Conservation (phyloP, 768 basidiomycete genomes). For the Rhizopogon roseolus region DNA sequence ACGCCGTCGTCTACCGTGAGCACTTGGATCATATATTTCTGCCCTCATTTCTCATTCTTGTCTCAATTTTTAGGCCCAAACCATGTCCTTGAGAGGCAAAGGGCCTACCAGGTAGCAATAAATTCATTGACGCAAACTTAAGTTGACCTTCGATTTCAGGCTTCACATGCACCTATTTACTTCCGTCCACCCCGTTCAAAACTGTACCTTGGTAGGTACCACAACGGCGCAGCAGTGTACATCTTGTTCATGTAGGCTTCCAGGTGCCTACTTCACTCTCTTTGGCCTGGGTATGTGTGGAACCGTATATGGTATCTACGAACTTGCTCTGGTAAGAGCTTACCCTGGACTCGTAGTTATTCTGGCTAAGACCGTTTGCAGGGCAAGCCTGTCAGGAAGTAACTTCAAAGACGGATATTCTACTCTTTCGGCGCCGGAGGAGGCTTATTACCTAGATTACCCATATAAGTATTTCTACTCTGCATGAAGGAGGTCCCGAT, state of each 20-base stretch:
- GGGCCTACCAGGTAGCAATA: slow-evolving; percentile 51
- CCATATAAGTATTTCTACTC: slow-evolving; percentile 1
- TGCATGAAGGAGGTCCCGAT: slow-evolving; percentile 2
- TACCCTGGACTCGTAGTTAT: neutral
- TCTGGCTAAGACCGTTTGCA: neutral
- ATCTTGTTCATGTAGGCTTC: neutral
- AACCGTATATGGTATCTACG: slow-evolving; percentile 44
- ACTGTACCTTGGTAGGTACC: slow-evolving; percentile 56
- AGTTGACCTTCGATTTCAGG: slow-evolving; percentile 16
- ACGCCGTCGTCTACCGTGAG: slow-evolving; percentile 64
- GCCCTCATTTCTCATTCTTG: neutral
- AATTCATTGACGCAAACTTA: neutral
- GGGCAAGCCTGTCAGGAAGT: slow-evolving; percentile 23
- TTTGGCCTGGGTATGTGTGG: slow-evolving; percentile 53
- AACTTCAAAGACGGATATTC: neutral
- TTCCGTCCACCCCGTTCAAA: slow-evolving; percentile 55
- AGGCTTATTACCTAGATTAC: neutral
- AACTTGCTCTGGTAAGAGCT: slow-evolving; percentile 39
- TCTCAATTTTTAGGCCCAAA: slow-evolving; percentile 49
- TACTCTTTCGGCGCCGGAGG: neutral
- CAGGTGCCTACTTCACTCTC: slow-evolving; percentile 51
- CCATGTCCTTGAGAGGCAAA: slow-evolving; percentile 61
- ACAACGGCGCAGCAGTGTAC: neutral
- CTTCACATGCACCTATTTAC: slow-evolving; percentile 48
- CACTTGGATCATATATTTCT: slow-evolving; percentile 2